phyloP scores from a whole-genome alignment of 2,329 filamentous ascomycete genomes.

The Exophiala dermatitidis region DNA sequence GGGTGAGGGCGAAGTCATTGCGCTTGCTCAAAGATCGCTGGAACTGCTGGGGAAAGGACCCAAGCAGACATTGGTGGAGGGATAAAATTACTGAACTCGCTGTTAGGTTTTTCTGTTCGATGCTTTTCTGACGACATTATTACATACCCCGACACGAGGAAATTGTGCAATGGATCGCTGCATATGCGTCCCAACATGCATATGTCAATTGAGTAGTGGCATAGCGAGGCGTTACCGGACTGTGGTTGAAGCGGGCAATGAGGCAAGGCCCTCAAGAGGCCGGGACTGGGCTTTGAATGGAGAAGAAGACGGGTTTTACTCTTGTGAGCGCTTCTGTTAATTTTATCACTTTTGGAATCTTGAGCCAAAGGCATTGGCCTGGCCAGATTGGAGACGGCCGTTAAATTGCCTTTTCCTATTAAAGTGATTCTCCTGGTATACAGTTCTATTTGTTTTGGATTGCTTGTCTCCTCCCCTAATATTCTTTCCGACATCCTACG shows the following conservation, averaged over 20 bases:
- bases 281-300: neutral
- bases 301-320: neutral
- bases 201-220: slow-evolving; percentile 10
- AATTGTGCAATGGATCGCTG: slow-evolving; percentile 14
- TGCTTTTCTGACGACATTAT: slow-evolving; percentile 11
- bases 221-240: slow-evolving; percentile 21
- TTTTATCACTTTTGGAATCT: neutral
- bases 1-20: slow-evolving; percentile 87
- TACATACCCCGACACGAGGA: slow-evolving; percentile 19
- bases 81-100: slow-evolving; percentile 40
- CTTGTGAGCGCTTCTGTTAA: neutral
- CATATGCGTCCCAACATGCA: slow-evolving; percentile 12
- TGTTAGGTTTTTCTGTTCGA: slow-evolving; percentile 2
- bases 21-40: slow-evolving; percentile 79
- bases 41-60: slow-evolving; percentile 74
- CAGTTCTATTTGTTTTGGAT: neutral
- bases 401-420: neutral
- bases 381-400: neutral
- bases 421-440: neutral
- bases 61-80: slow-evolving; percentile 72
- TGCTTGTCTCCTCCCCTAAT: slow-evolving; percentile 13
- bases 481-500: slow-evolving; percentile 14
- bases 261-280: neutral
- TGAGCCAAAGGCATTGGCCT: neutral
- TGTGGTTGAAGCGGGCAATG: neutral